Percentiles rank a stretch among this genome's conserved stretches.
phyloP scores from a whole-genome alignment of 2,329 filamentous ascomycete species.

The Lecanicillium sp. region DNA sequence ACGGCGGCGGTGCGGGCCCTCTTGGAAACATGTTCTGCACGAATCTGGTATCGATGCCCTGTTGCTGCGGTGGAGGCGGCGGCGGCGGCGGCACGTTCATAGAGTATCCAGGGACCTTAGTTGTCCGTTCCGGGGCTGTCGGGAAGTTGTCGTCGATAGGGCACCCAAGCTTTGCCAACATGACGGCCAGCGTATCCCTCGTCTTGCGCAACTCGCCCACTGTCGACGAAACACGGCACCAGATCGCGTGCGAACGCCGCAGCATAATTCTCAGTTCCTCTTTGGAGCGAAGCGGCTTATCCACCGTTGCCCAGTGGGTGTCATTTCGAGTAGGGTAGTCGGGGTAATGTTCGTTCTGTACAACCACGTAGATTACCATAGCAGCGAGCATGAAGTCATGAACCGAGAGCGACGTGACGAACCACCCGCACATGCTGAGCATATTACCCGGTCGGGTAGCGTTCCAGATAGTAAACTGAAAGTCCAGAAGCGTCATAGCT shows the following conservation, averaged over 20 bases:
- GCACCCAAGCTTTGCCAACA: slow-evolving; percentile 37
- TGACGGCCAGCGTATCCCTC: slow-evolving; percentile 37
- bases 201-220: slow-evolving; percentile 40
- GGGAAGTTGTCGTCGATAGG: slow-evolving; percentile 17
- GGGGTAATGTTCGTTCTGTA: slow-evolving; percentile 37
- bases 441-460: slow-evolving; percentile 48
- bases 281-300: slow-evolving; percentile 28
- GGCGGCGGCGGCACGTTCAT: background rate
- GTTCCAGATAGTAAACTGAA: slow-evolving; percentile 42
- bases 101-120: no score
- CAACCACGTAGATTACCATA: slow-evolving; percentile 52
- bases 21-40: background rate
- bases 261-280: slow-evolving; percentile 36
- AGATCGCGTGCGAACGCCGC: slow-evolving; percentile 37
- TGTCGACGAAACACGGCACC: slow-evolving; percentile 33
- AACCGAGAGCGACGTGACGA: slow-evolving; percentile 49
- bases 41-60: slow-evolving; percentile 2
- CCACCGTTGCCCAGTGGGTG: slow-evolving; percentile 30
- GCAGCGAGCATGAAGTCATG: slow-evolving; percentile 58
- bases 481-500: slow-evolving; percentile 41
- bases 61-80: background rate
- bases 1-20: background rate
- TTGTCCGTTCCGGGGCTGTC: background rate
- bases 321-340: slow-evolving; percentile 26
- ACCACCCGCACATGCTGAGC: slow-evolving; percentile 48